Base-by-base conservation (phyloP, 2,329 filamentous ascomycete species). In the Nothomitra cinnamomea region DNA sequence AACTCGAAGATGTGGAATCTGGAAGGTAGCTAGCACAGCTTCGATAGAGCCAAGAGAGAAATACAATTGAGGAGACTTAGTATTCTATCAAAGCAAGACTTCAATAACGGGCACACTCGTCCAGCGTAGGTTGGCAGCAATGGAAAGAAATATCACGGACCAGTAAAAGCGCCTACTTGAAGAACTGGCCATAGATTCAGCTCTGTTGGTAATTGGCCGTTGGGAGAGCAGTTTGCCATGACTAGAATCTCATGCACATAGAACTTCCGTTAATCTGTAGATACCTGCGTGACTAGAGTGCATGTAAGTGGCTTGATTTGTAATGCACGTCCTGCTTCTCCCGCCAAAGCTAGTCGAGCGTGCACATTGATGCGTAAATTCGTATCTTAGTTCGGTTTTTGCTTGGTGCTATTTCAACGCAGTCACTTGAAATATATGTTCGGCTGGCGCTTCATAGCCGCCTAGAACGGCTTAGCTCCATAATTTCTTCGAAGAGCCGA, bases 91-190 rank as follows among this genome's bases (percentile, higher is more conserved):
- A 32, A 32, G 43, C 17, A 25, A 28, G 24, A 25, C 21, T 2
- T 17, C 6, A 48, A 24, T 48, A 25, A 7, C 22, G 61, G 60
- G 19, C 7, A 19, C 38, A 22, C 52, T 15, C 45, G 51, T 50
- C 13, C 22, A 17, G 24, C 5, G 21, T 35, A 50, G 25, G 28
- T 17, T n/a, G 13, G 24, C 15, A 24, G 24, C 19, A n/a, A 21
- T 45, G 21, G n/a, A 22, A 21, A 32, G 7, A 40, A 50, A 15
- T 36, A 13, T 25, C 53, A 60, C 64, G 55, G 60, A 84, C 82
- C 82, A 53, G 73, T 71, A 54, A 74, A 55, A 51, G 59, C 57
- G 36, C 65, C 65, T 15, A 65, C 60, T 55, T 64, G 65, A 51
- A 66, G 32, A 19, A 63, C 59, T 21, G 64, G 60, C 48, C 56